Percentiles rank a stretch among this genome's conserved stretches.
Conservation (phyloP, 2,329 filamentous ascomycete genomes). For the Berkeleyomyces rouxiae region DNA sequence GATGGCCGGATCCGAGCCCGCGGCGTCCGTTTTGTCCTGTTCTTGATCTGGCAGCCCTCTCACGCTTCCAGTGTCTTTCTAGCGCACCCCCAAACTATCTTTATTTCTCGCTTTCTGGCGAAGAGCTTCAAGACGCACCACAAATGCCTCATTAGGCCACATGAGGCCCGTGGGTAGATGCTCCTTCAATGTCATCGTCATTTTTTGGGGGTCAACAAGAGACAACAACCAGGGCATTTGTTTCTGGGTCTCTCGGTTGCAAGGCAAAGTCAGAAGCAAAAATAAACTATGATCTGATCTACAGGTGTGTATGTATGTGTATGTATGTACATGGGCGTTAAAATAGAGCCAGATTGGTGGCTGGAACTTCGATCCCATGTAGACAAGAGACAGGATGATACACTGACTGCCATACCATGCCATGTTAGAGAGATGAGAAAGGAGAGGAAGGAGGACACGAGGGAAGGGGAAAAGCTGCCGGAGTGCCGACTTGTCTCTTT, state of each 20-base stretch:
- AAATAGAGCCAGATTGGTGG: neutral
- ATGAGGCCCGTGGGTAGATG: neutral
- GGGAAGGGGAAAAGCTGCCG: neutral
- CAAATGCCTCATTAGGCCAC: neutral
- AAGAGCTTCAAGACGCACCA: neutral
- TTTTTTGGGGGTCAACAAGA: neutral
- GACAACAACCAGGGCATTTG: neutral
- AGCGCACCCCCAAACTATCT: neutral
- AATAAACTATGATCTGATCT: neutral
- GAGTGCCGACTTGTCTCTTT: neutral
- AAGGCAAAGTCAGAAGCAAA: neutral
- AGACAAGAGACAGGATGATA: neutral
- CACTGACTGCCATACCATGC: neutral
- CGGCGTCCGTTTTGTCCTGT: neutral
- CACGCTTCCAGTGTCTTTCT: neutral
- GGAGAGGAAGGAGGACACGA: neutral
- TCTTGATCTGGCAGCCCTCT: neutral
- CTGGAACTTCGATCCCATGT: neutral
- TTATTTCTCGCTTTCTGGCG: neutral
- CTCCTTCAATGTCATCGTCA: neutral
- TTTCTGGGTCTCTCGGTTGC: neutral
- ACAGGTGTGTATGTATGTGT: neutral
- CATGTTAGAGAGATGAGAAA: neutral
- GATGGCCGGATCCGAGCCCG: neutral
- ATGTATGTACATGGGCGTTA: too few species aligned